Conservation (phyloP, 768 basidiomycete species). For the Naganishia vaughanmartiniae region DNA sequence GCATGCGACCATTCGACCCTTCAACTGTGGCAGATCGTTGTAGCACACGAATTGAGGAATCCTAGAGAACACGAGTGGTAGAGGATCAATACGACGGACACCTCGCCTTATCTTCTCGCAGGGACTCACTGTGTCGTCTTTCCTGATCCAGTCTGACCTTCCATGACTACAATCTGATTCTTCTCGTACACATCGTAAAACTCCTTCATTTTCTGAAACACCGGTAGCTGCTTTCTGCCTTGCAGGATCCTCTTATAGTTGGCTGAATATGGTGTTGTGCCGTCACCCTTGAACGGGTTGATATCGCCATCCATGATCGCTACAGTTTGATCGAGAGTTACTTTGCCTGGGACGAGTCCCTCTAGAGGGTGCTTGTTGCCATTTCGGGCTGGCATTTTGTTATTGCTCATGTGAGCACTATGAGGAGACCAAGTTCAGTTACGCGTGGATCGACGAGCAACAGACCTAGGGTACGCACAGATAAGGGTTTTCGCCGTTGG, state of each 20-base stretch:
- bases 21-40: slow-evolving; percentile 85
- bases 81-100: slow-evolving; percentile 18
- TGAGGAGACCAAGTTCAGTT: not conserved
- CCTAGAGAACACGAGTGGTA: not conserved
- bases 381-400: not conserved
- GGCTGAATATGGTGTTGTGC: slow-evolving; percentile 61
- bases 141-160: slow-evolving; percentile 85
- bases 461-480: slow-evolving; percentile 33
- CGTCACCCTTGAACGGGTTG: slow-evolving; percentile 75
- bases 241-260: slow-evolving; percentile 85
- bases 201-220: slow-evolving; percentile 86
- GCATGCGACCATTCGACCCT: slow-evolving; percentile 87
- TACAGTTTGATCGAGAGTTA: slow-evolving; percentile 65
- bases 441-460: not conserved
- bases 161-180: slow-evolving; percentile 74
- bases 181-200: slow-evolving; percentile 78
- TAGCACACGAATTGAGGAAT: slow-evolving; percentile 96
- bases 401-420: slow-evolving; percentile 23
- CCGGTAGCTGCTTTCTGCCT: slow-evolving; percentile 80
- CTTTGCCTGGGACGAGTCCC: slow-evolving; percentile 70
- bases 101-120: slow-evolving; percentile 50
- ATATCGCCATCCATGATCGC: slow-evolving; percentile 69
- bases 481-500: slow-evolving; percentile 44
- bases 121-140: slow-evolving; percentile 76
- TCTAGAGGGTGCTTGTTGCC: slow-evolving; percentile 60